A percentile compares a stretch with the other conserved stretches of the same genome.
Conservation (phyloP, 2,329 filamentous ascomycete genomes). For the Aureobasidium lini region DNA sequence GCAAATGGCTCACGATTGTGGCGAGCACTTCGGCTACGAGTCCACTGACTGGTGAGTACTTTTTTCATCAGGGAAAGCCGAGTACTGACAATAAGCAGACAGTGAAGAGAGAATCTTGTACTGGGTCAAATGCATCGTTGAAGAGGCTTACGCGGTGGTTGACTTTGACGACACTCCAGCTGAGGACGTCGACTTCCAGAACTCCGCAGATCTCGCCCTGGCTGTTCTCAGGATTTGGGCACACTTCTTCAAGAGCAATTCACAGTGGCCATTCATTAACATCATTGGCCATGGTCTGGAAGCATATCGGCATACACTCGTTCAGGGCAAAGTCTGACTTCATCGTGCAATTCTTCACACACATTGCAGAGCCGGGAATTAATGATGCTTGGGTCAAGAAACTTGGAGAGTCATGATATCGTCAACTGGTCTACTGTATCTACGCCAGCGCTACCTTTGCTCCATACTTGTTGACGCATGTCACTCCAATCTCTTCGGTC, state of each 20-base stretch:
- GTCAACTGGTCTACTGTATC: no score
- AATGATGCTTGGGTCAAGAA: no score
- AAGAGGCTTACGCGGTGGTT: conserved; percentile 31
- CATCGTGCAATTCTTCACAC: no score
- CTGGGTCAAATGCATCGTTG: conserved; percentile 36
- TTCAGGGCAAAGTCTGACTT: not conserved
- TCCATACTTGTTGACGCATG: no score
- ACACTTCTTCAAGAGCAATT: conserved; percentile 34
- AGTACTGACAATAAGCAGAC: conserved; percentile 28
- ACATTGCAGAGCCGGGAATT: no score
- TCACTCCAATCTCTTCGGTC: no score
- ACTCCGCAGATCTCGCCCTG: conserved; percentile 31
- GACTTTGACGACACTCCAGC: conserved; percentile 21
- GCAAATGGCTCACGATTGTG: conserved; percentile 38
- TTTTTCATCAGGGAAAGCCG: conserved; percentile 22
- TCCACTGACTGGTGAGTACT: not conserved
- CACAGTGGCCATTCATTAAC: conserved; percentile 38
- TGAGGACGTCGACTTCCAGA: conserved; percentile 23
- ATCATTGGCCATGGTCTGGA: conserved; percentile 27
- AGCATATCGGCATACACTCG: not conserved
- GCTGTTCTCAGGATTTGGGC: conserved; percentile 37
- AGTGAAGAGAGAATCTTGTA: conserved; percentile 32
- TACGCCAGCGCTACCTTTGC: no score
- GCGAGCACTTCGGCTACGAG: not conserved
- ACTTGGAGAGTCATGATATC: no score